Evolutionary conservation across 345 rosid genomes (phyloP).

Genomic region (Corchorus capsularis): DNA sequence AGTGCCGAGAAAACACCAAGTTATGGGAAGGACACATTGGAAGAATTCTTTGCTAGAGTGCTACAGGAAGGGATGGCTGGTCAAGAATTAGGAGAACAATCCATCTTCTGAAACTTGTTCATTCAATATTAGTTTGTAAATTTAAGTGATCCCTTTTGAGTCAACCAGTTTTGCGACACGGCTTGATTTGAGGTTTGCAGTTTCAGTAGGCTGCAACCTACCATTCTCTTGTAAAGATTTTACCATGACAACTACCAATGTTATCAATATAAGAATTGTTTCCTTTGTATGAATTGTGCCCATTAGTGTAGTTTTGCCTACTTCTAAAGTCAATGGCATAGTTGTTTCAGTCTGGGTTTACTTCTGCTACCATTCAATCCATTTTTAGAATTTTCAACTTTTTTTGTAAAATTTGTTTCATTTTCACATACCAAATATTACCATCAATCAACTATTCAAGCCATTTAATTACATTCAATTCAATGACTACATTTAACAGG

Average conservation of each 20-base stretch:
- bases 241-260: background rate
- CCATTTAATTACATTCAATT: background rate
- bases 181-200: background rate
- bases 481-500: background rate
- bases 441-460: background rate
- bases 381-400: too few species aligned
- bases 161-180: background rate
- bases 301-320: background rate
- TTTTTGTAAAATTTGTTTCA: background rate
- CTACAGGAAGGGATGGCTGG: slow-evolving; percentile 91
- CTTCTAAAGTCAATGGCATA: too few species aligned
- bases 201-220: background rate
- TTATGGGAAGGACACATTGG: slow-evolving; percentile 84
- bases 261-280: background rate
- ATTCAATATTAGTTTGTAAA: background rate
- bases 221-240: slow-evolving; percentile 12
- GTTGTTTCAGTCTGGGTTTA: too few species aligned
- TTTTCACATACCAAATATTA: background rate
- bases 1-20: slow-evolving; percentile 87
- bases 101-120: slow-evolving; percentile 50
- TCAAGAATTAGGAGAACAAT: slow-evolving; percentile 92
- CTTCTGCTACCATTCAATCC: too few species aligned
- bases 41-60: slow-evolving; percentile 77
- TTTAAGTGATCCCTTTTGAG: slow-evolving; percentile 4
- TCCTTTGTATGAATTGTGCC: background rate